phyloP scores from a whole-genome alignment of 768 basidiomycete species.

The Termitomyces sp. region DNA sequence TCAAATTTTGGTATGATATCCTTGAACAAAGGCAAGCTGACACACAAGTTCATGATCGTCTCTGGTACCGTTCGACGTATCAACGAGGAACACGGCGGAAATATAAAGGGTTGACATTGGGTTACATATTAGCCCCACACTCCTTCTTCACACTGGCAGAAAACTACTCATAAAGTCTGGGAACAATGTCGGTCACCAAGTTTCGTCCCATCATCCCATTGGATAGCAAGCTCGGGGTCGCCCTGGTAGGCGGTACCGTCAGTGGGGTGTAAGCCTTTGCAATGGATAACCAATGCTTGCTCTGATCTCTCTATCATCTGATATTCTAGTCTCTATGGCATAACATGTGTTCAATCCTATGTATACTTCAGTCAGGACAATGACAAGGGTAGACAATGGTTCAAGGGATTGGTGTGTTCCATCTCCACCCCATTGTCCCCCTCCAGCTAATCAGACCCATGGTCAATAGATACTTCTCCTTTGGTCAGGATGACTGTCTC shows the following conservation, averaged over 20 bases:
- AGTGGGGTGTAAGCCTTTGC: not conserved
- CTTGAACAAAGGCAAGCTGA: too few species aligned
- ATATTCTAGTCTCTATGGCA: constrained; percentile 1
- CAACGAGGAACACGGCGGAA: too few species aligned
- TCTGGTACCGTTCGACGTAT: too few species aligned
- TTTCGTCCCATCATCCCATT: not conserved
- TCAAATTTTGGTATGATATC: too few species aligned
- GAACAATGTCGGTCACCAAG: not conserved
- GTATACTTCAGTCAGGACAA: not conserved
- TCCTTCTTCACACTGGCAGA: too few species aligned
- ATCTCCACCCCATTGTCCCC: not conserved
- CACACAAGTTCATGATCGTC: too few species aligned
- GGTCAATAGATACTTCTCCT: too few species aligned
- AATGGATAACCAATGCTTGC: not conserved
- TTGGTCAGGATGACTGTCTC: too few species aligned
- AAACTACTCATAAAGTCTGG: too few species aligned
- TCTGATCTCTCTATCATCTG: not conserved
- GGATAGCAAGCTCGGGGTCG: not conserved
- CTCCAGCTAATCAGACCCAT: too few species aligned
- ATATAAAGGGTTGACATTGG: too few species aligned
- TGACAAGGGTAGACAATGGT: not conserved
- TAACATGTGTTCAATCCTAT: constrained; percentile 5
- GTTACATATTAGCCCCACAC: too few species aligned
- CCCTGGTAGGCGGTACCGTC: not conserved
- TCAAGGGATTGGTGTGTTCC: not conserved